phyloP scores from a whole-genome alignment of 192 early-diverging fungal species.

The Jimgerdemannia lactiflua region DNA sequence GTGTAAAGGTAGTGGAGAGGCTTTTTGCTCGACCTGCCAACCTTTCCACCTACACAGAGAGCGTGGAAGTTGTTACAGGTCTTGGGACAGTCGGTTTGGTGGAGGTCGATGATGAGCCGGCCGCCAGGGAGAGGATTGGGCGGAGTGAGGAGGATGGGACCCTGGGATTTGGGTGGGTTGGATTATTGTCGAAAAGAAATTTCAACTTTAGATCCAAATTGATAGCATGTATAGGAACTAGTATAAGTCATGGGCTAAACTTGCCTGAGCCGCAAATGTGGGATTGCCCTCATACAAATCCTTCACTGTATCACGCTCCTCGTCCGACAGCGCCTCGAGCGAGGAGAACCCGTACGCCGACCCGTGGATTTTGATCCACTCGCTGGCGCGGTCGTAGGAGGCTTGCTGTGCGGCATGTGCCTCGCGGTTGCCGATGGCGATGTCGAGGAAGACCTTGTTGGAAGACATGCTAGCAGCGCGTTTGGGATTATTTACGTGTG shows the following conservation, averaged over 20 bases:
- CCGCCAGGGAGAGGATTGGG: constrained; percentile 22
- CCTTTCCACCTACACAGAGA: constrained; percentile 27
- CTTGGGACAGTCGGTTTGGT: constrained; percentile 27
- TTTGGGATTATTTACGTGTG: neutral
- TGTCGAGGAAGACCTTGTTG: constrained; percentile 21
- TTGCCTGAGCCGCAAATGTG: constrained; percentile 1
- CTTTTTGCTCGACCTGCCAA: constrained; percentile 36
- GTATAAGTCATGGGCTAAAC: neutral
- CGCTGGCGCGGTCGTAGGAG: constrained; percentile 9
- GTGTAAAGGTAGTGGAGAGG: constrained; percentile 25
- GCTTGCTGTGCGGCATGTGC: neutral
- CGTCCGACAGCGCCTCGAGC: neutral
- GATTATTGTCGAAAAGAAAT: too few relatives aligned
- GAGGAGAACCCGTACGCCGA: constrained; percentile 23
- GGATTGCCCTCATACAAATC: constrained; percentile 27
- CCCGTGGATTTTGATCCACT: constrained; percentile 17
- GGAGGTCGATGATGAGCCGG: constrained; percentile 23
- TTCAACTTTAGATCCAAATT: too few relatives aligned
- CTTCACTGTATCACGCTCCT: constrained; percentile 28
- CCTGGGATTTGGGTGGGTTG: neutral
- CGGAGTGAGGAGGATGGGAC: constrained; percentile 10
- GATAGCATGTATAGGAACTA: too few relatives aligned
- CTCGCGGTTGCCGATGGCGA: constrained; percentile 25
- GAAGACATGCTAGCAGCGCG: neutral
- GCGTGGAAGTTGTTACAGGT: constrained; percentile 34